A percentile compares a stretch with the other conserved stretches of the same genome.
Conservation (phyloP, 2,329 filamentous ascomycete species). For the Hypoxylon sp. region DNA sequence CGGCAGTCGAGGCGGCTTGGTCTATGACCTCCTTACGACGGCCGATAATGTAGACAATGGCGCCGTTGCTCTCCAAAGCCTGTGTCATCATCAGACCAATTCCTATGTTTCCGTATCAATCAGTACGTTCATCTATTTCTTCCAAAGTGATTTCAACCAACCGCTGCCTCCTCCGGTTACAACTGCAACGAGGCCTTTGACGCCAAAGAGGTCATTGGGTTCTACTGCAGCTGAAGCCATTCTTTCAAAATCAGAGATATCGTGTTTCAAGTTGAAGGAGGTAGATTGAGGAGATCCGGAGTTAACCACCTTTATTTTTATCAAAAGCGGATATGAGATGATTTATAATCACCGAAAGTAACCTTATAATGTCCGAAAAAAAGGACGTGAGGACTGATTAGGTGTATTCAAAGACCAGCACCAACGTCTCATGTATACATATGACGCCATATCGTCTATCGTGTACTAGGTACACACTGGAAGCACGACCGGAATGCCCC, state of each 20-base stretch:
- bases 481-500: conserved; percentile 8
- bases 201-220: conserved; percentile 60
- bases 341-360: not conserved
- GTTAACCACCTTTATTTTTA: not conserved
- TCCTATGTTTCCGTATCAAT: conserved; percentile 54
- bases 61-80: conserved; percentile 66
- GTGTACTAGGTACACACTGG: not conserved
- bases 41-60: conserved; percentile 67
- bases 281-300: not conserved
- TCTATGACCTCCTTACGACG: conserved; percentile 62
- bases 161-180: conserved; percentile 69
- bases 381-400: too few relatives aligned
- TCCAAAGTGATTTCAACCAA: conserved; percentile 42
- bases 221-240: conserved; percentile 49
- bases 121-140: not conserved
- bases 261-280: not conserved
- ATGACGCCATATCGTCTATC: not conserved
- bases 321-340: not conserved
- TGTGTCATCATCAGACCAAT: conserved; percentile 67
- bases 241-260: not conserved
- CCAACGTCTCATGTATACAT: not conserved
- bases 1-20: conserved; percentile 56
- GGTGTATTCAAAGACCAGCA: not conserved
- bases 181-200: conserved; percentile 68
- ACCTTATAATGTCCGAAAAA: not conserved